A percentile compares a stretch with the other conserved stretches of the same genome.
Evolutionary conservation across 495 filamentous ascomycete species (phyloP).

Genomic region (Podospora pseudocomata): DNA sequence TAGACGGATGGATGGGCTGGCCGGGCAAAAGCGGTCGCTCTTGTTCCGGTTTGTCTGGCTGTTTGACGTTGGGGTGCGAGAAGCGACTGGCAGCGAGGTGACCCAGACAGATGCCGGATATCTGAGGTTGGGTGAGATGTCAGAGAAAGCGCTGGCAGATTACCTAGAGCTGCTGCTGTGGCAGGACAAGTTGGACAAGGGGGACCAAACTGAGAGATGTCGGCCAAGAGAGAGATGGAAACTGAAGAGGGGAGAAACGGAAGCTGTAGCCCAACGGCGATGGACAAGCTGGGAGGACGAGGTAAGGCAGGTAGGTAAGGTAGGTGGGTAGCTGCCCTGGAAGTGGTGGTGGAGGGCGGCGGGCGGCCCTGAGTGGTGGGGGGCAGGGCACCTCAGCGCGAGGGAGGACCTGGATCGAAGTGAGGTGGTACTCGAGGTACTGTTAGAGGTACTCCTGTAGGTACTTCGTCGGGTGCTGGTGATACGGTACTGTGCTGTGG

Average conservation of each 20-base stretch:
- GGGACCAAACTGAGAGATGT: neutral
- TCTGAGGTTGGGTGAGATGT: neutral
- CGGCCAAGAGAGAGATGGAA: neutral
- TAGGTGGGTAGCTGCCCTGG: neutral
- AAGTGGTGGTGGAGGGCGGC: neutral
- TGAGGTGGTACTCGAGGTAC: constrained; percentile 29
- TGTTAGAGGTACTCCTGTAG: constrained; percentile 17
- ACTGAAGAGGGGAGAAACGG: constrained; percentile 5
- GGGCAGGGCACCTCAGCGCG: neutral
- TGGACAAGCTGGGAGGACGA: neutral
- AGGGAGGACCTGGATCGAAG: constrained; percentile 18
- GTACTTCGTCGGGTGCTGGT: constrained; percentile 4
- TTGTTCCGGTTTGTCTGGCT: constrained; percentile 14
- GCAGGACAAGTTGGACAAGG: constrained; percentile 2
- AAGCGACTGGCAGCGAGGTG: neutral
- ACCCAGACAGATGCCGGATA: neutral
- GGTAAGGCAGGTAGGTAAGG: neutral
- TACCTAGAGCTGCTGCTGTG: neutral
- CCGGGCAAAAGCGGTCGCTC: constrained; percentile 22
- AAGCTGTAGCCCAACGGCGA: neutral
- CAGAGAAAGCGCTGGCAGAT: constrained; percentile 2
- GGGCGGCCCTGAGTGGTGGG: neutral
- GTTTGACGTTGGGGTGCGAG: neutral
- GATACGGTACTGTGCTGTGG: neutral
- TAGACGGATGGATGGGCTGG: constrained; percentile 14